Percentiles rank a stretch among this genome's conserved stretches.
phyloP scores from a whole-genome alignment of 1,284 basidiomycete genomes.

The Cystodermella granulosa region DNA sequence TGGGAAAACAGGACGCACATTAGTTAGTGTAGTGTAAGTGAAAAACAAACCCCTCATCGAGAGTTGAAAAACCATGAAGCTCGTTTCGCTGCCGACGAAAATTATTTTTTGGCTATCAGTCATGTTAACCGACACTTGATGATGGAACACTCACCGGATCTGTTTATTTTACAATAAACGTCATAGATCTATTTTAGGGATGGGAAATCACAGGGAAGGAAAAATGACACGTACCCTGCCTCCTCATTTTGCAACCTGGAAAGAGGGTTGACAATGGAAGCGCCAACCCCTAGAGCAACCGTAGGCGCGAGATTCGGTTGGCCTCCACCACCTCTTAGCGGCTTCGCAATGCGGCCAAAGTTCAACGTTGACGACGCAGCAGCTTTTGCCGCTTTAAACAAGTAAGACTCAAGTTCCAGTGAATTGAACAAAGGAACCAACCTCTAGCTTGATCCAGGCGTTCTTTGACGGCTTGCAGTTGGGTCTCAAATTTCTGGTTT shows the following conservation, averaged over 20 bases:
- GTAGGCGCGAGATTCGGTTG: slow-evolving; percentile 37
- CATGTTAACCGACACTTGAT: background rate
- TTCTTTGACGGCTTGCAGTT: slow-evolving; percentile 87
- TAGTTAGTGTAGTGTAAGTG: too few relatives aligned
- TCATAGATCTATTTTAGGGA: too few relatives aligned
- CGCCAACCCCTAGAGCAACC: slow-evolving; percentile 45
- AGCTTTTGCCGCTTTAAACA: slow-evolving; percentile 68
- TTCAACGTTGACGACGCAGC: slow-evolving; percentile 64
- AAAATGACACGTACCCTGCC: slow-evolving; percentile 58
- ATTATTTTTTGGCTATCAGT: slow-evolving; percentile 8
- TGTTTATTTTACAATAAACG: too few relatives aligned
- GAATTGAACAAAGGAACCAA: slow-evolving; percentile 44
- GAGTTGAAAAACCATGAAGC: slow-evolving; percentile 86
- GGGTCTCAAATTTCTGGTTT: slow-evolving; percentile 93
- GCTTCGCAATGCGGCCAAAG: slow-evolving; percentile 95
- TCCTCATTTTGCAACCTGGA: slow-evolving; percentile 74
- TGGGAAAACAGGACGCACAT: too few relatives aligned
- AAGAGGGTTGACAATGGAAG: slow-evolving; percentile 53
- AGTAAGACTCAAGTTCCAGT: slow-evolving; percentile 11
- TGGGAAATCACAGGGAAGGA: too few relatives aligned
- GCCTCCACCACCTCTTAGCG: slow-evolving; percentile 86
- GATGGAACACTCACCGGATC: slow-evolving; percentile 42
- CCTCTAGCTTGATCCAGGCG: slow-evolving; percentile 88
- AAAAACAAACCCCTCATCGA: slow-evolving; percentile 42
- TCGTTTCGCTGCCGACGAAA: slow-evolving; percentile 60